Evolutionary conservation across 2,329 filamentous ascomycete genomes (phyloP), one percentile per base, ranked within the genome.

Genomic region (Colletotrichum sp.): DNA sequence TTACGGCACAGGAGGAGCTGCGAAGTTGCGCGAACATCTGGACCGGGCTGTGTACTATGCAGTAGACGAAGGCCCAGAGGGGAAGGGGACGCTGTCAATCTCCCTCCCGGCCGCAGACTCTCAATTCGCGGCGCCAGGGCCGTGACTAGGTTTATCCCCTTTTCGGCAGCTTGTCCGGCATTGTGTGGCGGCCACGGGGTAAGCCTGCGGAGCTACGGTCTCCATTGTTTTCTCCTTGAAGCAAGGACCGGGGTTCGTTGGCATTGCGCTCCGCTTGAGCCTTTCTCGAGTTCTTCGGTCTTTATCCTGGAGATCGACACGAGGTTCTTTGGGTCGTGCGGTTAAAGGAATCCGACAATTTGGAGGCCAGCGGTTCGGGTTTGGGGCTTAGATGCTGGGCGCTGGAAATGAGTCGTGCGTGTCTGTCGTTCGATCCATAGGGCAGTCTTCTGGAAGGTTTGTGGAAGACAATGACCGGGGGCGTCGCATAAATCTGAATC

Each of bases 401-500:
- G 33, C 61, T 51, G 43, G 67, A 73, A 70, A 66, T 73, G 59
- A 70, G 33, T 65, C 31, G 33, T 34, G 61, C 67, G 43, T 29
- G 62, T 33, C 47, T 12, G 68, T 63, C 34, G 57, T 71, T 67
- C 68, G 62, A 66, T 63, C 15, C 34, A 5, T 51, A 51, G 43
- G 43, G 47, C 57, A 63, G 38, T 21, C 38, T 73, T 73, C 68
- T 73, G 63, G 68, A 73, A 71, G 68, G 62, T 24, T 33, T 31
- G 21, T 43, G 66, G 61, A 66, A 73, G 38, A 31, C 21, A 18
- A 36, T 62, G 57, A 62, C 29, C 15, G 47, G 55, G 24, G 24
- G 38, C 47, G 16, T 55, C n/a, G 67, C 43, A 73, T 73, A 31
- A 63, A 66, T 61, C 63, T 62, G 62, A 71, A 73, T 73, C 43